Base-by-base conservation (phyloP, 495 filamentous ascomycete genomes). In the Margaritispora aquatica region DNA sequence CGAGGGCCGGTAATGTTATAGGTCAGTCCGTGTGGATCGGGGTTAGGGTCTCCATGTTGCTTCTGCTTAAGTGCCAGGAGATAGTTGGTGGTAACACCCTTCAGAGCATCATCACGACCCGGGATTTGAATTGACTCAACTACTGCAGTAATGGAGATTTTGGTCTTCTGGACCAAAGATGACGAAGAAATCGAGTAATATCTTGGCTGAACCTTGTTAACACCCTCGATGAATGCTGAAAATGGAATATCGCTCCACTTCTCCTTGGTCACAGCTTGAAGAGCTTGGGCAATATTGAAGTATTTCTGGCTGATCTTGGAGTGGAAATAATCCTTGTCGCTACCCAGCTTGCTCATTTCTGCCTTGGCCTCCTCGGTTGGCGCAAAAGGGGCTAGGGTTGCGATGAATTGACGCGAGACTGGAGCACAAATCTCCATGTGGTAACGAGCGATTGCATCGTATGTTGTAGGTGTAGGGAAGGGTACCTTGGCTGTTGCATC, bases 161-260 rank as follows among this genome's bases (percentile, higher is more conserved):
- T 87, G 70, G 95, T 86, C 73, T 94, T 92, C 61, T 99, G 92
- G 38, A 96, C 94, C 10, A 90, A 71, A 22, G 94, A 97, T 0
- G 93, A 97, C 0, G 95, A 97, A 22, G 94, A 99, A 71, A 99
- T 99, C 23, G 95, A 97, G 78, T 99, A 99, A 79, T 97, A 99
- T 26, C 94, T 90, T 9, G 95, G 92, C 69, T 97, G 94, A 48
- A 99, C 84, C 77, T 96, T 96, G 74, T 88, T 88, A 55, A 97
- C 71, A 62, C 91, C 88, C 77, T 99, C 94, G 62, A 97, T 94
- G 62, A 97, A 83, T 64, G 92, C 82, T 5, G 95, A 96, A 75
- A 99, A 97, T 17, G 94, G 95, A 48, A 96, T 83, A 48, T 82
- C 84, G 21, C 80, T 73, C 88, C 95, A 99, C 48, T 81, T 80